phyloP scores from a whole-genome alignment of 768 basidiomycete genomes.

The Vararia minispora region DNA sequence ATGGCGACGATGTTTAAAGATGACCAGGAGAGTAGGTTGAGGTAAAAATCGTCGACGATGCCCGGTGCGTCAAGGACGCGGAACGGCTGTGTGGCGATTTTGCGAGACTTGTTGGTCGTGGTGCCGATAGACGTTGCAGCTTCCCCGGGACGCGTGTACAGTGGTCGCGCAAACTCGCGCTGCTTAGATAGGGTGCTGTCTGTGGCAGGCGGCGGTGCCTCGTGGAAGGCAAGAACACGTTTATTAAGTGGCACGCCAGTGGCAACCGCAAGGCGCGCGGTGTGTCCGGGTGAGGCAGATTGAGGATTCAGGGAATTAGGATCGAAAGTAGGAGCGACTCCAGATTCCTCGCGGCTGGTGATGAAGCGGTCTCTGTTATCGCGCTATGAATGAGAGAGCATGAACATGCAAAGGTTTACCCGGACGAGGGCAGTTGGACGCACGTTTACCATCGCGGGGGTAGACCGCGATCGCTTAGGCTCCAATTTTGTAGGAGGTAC shows the following conservation, averaged over 20 bases:
- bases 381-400: slow-evolving; percentile 26
- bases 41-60: slow-evolving; percentile 91
- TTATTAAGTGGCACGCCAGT: slow-evolving; percentile 68
- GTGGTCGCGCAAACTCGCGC: slow-evolving; percentile 64
- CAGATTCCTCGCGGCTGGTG: slow-evolving; percentile 41
- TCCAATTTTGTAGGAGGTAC: slow-evolving; percentile 51
- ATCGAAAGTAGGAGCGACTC: slow-evolving; percentile 56
- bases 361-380: slow-evolving; percentile 62
- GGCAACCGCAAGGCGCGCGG: slow-evolving; percentile 65
- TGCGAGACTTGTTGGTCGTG: slow-evolving; percentile 59
- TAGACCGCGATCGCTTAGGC: slow-evolving; percentile 63
- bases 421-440: background rate
- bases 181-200: slow-evolving; percentile 68
- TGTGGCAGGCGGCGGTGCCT: slow-evolving; percentile 72
- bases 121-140: slow-evolving; percentile 54
- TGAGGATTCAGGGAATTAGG: slow-evolving; percentile 47
- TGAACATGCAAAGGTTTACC: background rate
- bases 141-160: slow-evolving; percentile 58
- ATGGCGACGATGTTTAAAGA: slow-evolving; percentile 81
- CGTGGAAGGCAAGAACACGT: slow-evolving; percentile 82
- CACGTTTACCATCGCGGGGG: slow-evolving; percentile 37
- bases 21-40: slow-evolving; percentile 90
- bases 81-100: slow-evolving; percentile 79
- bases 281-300: slow-evolving; percentile 62
- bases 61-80: slow-evolving; percentile 95